A percentile compares a stretch with the other conserved stretches of the same genome.
Evolutionary conservation across 768 basidiomycete species (phyloP).

Genomic region (Auriculariales sp.): DNA sequence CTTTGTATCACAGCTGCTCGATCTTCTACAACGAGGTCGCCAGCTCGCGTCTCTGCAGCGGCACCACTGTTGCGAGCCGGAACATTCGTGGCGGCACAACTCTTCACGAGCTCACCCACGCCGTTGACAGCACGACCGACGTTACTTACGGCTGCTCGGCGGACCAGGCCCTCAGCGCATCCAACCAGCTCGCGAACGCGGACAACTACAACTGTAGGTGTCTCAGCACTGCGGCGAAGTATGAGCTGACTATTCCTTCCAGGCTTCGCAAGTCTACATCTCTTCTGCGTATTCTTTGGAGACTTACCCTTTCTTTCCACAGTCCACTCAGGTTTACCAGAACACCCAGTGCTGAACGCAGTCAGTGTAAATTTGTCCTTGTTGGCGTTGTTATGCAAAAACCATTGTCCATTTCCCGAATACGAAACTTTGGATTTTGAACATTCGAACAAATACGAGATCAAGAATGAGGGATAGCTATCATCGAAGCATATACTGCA

Average conservation of each 20-base stretch:
- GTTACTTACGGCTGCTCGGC: constrained; percentile 25
- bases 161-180: constrained; percentile 24
- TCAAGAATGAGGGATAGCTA: too few relatives aligned
- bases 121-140: constrained; percentile 25
- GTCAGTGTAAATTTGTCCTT: too few relatives aligned
- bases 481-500: too few relatives aligned
- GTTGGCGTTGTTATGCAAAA: too few relatives aligned
- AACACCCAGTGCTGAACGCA: constrained; percentile 22
- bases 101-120: constrained; percentile 34
- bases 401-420: too few relatives aligned
- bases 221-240: too few relatives aligned
- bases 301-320: constrained; percentile 17
- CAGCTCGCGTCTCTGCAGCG: constrained; percentile 23
- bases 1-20: constrained; percentile 15
- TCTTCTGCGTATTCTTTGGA: neutral
- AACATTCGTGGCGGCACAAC: constrained; percentile 33
- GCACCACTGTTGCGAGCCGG: constrained; percentile 28
- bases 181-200: constrained; percentile 20
- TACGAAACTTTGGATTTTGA: too few relatives aligned
- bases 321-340: constrained; percentile 31
- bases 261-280: constrained; percentile 17
- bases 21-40: constrained; percentile 33
- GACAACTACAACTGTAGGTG: constrained; percentile 27
- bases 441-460: too few relatives aligned
- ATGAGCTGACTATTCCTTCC: too few relatives aligned